Conservation (phyloP, 2,329 filamentous ascomycete species). For the Ophiocordyceps camponoti-saundersi region DNA sequence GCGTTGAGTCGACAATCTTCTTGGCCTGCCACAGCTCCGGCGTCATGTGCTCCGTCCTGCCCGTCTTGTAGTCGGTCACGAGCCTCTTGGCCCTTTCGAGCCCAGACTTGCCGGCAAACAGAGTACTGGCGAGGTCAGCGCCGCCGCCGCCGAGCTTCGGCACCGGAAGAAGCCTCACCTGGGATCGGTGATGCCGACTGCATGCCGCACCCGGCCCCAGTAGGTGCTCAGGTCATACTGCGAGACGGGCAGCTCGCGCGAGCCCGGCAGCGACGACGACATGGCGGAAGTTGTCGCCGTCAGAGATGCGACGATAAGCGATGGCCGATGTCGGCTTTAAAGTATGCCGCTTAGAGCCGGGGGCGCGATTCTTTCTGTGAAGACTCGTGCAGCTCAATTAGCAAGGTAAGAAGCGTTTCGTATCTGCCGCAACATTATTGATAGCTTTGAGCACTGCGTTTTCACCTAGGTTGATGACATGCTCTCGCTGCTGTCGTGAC, state of each 20-base stretch:
- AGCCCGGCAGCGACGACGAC: constrained; percentile 49
- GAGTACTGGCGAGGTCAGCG: constrained; percentile 41
- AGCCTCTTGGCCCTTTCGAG: constrained; percentile 76
- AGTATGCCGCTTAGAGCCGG: too few species aligned
- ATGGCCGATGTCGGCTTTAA: constrained; percentile 1
- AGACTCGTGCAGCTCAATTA: not conserved
- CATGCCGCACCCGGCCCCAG: constrained; percentile 84
- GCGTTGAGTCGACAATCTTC: constrained; percentile 89
- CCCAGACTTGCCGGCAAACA: constrained; percentile 61
- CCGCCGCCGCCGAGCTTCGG: not conserved
- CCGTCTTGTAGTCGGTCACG: constrained; percentile 73
- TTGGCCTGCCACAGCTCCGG: constrained; percentile 88
- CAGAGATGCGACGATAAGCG: constrained; percentile 2
- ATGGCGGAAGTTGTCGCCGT: constrained; percentile 19
- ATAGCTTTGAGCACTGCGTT: not conserved
- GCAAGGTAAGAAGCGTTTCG: not conserved
- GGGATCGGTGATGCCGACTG: constrained; percentile 79
- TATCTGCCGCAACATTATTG: not conserved
- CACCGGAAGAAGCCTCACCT: constrained; percentile 41
- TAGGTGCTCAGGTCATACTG: constrained; percentile 89
- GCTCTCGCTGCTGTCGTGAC: not conserved
- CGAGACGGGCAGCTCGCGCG: constrained; percentile 73
- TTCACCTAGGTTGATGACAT: not conserved
- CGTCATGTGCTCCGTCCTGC: constrained; percentile 64
- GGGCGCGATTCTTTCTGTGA: not conserved